Percentiles rank a stretch among this genome's conserved stretches.
Conservation (phyloP, 257 asterid species). For the Plectranthus barbatus region DNA sequence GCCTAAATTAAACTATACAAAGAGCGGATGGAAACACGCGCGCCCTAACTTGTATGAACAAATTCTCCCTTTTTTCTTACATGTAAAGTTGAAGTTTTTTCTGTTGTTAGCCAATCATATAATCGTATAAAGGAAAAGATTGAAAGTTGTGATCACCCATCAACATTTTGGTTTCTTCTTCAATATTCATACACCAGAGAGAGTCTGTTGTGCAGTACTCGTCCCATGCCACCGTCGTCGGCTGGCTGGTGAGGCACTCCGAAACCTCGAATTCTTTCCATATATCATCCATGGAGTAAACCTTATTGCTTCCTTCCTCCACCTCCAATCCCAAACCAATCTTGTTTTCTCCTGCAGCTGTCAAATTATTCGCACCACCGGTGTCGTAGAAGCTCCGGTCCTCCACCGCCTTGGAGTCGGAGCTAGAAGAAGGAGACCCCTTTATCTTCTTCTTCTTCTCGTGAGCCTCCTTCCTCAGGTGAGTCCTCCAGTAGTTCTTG, state of each 20-base stretch:
- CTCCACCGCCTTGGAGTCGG: constrained; percentile 31
- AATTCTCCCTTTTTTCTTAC: not conserved
- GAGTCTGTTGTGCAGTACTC: constrained; percentile 41
- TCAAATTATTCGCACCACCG: constrained; percentile 23
- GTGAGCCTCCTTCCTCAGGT: constrained; percentile 75
- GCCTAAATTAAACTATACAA: constrained; percentile 2
- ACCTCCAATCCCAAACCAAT: constrained; percentile 13
- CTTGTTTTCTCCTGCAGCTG: constrained; percentile 17
- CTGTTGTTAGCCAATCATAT: constrained; percentile 19
- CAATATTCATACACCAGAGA: constrained; percentile 45
- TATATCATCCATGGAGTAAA: constrained; percentile 64
- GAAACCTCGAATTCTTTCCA: constrained; percentile 68
- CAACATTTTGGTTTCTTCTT: constrained; percentile 28
- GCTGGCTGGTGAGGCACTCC: constrained; percentile 22
- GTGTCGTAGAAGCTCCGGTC: constrained; percentile 50
- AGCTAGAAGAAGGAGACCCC: constrained; percentile 17
- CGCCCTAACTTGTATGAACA: constrained; percentile 18
- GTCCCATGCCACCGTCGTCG: constrained; percentile 63
- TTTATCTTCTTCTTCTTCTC: constrained; percentile 51
- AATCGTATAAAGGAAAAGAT: constrained; percentile 28
- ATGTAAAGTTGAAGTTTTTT: not conserved
- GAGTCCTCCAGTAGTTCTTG: constrained; percentile 86
- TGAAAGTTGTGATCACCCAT: constrained; percentile 25
- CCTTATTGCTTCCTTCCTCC: constrained; percentile 29
- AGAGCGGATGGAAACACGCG: constrained; percentile 5